A percentile compares a stretch with the other conserved stretches of the same genome.
phyloP scores from a whole-genome alignment of 345 rosid genomes.

The Stellera chamaejasme region DNA sequence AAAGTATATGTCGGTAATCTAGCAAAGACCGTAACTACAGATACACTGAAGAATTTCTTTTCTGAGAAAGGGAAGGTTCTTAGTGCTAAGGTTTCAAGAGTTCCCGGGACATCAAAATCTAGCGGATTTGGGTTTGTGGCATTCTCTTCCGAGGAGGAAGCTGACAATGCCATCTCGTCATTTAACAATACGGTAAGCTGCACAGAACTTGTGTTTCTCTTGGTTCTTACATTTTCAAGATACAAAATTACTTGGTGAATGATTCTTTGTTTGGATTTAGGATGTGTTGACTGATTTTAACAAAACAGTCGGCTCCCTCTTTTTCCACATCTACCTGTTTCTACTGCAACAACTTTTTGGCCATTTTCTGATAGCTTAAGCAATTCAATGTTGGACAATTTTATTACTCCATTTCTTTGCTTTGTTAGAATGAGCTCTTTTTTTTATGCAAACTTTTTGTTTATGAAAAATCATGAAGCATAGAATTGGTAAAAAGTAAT shows the following conservation, averaged over 20 bases:
- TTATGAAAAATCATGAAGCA: too few species aligned
- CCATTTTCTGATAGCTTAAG: neutral
- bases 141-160: constrained; percentile 75
- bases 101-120: constrained; percentile 82
- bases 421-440: too few species aligned
- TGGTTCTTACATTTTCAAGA: neutral
- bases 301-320: neutral
- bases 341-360: neutral
- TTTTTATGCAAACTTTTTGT: too few species aligned
- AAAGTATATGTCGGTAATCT: constrained; percentile 90
- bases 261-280: neutral
- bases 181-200: constrained; percentile 68
- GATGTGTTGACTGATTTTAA: neutral
- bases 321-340: neutral
- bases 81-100: constrained; percentile 74
- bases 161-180: constrained; percentile 61
- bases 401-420: too few species aligned
- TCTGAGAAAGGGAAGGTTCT: constrained; percentile 73
- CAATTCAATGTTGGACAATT: too few species aligned
- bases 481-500: too few species aligned
- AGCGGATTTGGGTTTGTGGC: constrained; percentile 79
- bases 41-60: constrained; percentile 48
- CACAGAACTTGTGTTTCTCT: constrained; percentile 4
- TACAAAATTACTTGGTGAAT: neutral
- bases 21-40: constrained; percentile 68